Base-by-base conservation (phyloP, 2,329 filamentous ascomycete genomes). In the Sporothrix euskadiensis region DNA sequence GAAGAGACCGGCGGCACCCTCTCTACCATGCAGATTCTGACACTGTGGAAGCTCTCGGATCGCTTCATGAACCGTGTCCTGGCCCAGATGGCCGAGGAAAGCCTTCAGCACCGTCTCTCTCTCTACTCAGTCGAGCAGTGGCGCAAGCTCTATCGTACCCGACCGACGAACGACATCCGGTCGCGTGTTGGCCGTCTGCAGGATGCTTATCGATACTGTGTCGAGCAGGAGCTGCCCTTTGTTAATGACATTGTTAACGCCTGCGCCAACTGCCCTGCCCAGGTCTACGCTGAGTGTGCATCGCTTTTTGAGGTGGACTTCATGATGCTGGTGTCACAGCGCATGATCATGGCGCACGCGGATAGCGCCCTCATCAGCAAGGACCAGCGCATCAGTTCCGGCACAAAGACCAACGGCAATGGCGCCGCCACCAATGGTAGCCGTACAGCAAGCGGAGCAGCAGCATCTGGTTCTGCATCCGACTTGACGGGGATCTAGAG, bases 1-100 rank as follows among this genome's bases (percentile, higher is more conserved):
- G 76, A 77, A 44, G 74, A 76, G 71, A 75, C 71, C 5, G 76
- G 76, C 71, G 76, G 76, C 72, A 76, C 75, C 52, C 73, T 77
- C 52, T 77, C 76, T 6, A 77, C 76, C 7, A 74, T 73, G 69
- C 73, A 74, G 74, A 74, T 78, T 41, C 56, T 78, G 52, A 73
- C 65, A n/a, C 73, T 78, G 19, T 78, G 78, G 78, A 72, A 74
- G 63, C 73, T 78, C 1, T 73, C 75, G 7, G 73, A 75, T 72
- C 76, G 76, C n/a, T 77, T 78, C 49, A 61, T 75, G 73, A 73
- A 75, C 71, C 26, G 26, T 5, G 61, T 47, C 22, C 19, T 78
- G 26, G 59, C 66, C 3, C 32, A 39, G 12, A 47, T 77, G 6
- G 71, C 69, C 52, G 71, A 77, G 57, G 77, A 78, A 71, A 78